Base-by-base conservation (phyloP, 2,329 filamentous ascomycete genomes). In the Claviceps lovelessii region DNA sequence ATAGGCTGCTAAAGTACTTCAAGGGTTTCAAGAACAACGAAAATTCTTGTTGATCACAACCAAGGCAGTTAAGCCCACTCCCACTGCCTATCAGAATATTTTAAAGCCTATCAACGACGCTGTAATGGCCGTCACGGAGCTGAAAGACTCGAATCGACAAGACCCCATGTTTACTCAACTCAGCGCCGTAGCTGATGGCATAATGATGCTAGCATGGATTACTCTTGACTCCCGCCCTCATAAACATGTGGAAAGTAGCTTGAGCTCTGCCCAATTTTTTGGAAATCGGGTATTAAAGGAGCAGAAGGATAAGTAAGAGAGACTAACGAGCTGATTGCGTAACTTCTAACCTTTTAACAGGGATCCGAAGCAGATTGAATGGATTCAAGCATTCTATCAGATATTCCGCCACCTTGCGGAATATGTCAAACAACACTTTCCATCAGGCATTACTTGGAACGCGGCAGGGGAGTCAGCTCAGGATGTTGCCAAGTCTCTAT, bases 251-350 rank as follows among this genome's bases (percentile, higher is more conserved):
- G 84, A 84, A 49, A 90, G 95, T 61, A 85, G 85, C 56, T 76
- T 95, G 23, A 84, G 85, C 35, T 85, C 89, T 52, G 88, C 90
- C 45, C 86, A 97, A 68, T 95, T 95, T 73, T 96, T 88, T 63
- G 93, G 93, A 39, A 97, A 98, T 74, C 83, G 90, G 62, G 88
- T 98, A 42, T 74, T 97, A 61, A 95, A 90, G 72, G 86, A 94
- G 63, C 84, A 86, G 70, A 96, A 94, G 72, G 90, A 81, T 53
- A 81, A 78, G 74, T 75, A 62, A 41, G 68, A 54, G 44, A 29
- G 13, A 23, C 19, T 33, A 19, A 9, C 10, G 9, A 17, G 33
- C 9, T 5, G 42, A 10, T 37, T 2, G 15, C 9, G 29, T 23
- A 29, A 41, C 3, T 31, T 49, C 52, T 54, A 53, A 54, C 29